Evolutionary conservation across 345 rosid genomes (phyloP).

Genomic region (Pistacia vera): DNA sequence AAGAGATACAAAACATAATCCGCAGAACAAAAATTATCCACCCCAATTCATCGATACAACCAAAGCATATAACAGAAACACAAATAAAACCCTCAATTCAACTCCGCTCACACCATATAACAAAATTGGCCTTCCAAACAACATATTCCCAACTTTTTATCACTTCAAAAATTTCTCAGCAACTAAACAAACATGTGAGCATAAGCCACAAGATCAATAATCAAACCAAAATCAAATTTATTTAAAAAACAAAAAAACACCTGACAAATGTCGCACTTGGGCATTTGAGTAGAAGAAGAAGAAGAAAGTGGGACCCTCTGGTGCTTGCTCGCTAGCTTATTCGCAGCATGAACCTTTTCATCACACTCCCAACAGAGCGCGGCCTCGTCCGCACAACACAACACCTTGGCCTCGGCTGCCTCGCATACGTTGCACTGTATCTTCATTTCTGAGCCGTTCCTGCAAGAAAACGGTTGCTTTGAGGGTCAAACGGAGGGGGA

Average conservation of each 20-base stretch:
- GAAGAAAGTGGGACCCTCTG: slow-evolving; percentile 80
- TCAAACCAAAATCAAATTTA: background rate
- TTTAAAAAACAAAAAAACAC: slow-evolving; percentile 22
- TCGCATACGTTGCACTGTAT: slow-evolving; percentile 99
- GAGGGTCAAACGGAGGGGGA: too few relatives aligned
- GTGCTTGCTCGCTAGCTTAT: slow-evolving; percentile 96
- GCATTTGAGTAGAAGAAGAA: slow-evolving; percentile 73
- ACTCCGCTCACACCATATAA: background rate
- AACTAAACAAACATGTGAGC: background rate
- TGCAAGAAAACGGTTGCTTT: too few relatives aligned
- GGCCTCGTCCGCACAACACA: slow-evolving; percentile 99
- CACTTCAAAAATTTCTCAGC: background rate
- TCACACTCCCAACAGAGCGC: slow-evolving; percentile 94
- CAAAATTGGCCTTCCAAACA: background rate
- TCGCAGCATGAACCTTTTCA: slow-evolving; percentile 88
- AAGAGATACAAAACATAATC: too few relatives aligned
- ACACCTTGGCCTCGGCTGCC: slow-evolving; percentile 85
- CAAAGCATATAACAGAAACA: too few relatives aligned
- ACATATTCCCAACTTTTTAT: background rate
- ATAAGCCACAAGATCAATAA: too few relatives aligned
- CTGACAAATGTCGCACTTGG: slow-evolving; percentile 97
- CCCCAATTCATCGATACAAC: too few relatives aligned
- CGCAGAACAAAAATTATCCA: too few relatives aligned
- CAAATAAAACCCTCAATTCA: background rate
- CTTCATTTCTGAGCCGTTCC: slow-evolving; percentile 87